Conservation (phyloP, 2,329 filamentous ascomycete genomes). For the Aspergillus flavus region DNA sequence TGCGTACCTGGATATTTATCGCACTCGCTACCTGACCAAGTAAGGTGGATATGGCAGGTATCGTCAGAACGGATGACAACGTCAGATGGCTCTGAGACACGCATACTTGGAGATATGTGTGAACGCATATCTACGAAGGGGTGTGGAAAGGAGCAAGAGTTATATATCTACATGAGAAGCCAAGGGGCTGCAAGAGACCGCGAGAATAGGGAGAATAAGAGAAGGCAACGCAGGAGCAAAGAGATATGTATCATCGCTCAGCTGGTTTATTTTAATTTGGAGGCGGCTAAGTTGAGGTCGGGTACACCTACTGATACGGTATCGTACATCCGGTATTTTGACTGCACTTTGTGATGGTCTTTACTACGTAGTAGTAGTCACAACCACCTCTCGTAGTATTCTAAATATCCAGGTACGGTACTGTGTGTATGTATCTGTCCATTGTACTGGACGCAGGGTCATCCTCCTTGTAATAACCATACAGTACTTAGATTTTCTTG, state of each 20-base stretch:
- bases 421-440: no score
- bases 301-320: background rate
- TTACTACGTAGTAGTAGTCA: background rate
- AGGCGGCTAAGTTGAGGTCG: background rate
- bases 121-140: background rate
- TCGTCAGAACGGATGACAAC: constrained; percentile 29
- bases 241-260: background rate
- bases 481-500: background rate
- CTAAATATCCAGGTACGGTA: no score
- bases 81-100: constrained; percentile 20
- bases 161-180: constrained; percentile 5
- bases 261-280: background rate
- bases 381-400: no score
- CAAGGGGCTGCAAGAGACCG: background rate
- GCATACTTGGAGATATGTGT: constrained; percentile 12
- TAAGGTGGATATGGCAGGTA: constrained; percentile 34
- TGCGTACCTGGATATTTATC: constrained; percentile 47
- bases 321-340: background rate
- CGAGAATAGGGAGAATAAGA: background rate
- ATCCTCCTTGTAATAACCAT: background rate
- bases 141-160: background rate
- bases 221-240: background rate
- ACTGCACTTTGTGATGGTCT: background rate
- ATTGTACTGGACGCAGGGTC: background rate
- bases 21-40: constrained; percentile 29